phyloP scores from a whole-genome alignment of 1,284 basidiomycete genomes.

The Cryptococcus wingfieldii region DNA sequence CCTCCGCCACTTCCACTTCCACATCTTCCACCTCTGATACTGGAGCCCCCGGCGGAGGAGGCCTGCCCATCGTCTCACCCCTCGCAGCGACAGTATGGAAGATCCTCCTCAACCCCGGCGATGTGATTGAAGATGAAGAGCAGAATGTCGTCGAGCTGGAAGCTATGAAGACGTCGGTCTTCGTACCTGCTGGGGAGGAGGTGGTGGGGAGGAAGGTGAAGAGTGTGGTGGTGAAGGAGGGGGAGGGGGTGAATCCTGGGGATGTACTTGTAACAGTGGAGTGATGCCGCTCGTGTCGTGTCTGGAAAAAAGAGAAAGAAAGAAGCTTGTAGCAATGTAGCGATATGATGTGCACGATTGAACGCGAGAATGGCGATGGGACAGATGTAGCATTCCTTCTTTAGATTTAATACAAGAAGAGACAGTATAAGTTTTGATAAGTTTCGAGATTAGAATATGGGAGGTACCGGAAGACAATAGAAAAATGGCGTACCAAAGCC shows the following conservation, averaged over 20 bases:
- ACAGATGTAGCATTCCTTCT: no score
- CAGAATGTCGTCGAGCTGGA: slow-evolving; percentile 1
- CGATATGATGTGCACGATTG: no score
- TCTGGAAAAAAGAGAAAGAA: no score
- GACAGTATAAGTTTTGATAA: no score
- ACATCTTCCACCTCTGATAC: no score
- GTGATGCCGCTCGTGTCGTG: neutral
- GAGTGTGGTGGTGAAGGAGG: neutral
- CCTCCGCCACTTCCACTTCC: neutral
- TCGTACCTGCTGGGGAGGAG: neutral
- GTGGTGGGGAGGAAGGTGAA: neutral
- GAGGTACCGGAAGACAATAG: no score
- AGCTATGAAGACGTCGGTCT: slow-evolving; percentile 1
- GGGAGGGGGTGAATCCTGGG: neutral
- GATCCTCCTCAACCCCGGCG: neutral
- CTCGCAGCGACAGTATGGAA: neutral
- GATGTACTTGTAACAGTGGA: neutral
- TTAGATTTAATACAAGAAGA: no score
- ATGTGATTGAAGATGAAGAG: neutral
- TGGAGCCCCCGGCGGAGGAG: neutral
- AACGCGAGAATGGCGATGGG: no score
- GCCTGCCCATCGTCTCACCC: neutral
- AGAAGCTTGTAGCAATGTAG: no score
- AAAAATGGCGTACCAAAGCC: no score
- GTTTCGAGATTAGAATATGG: no score